Evolutionary conservation across 2,329 filamentous ascomycete species (phyloP).

Genomic region (Zymoseptoria pseudotritici): DNA sequence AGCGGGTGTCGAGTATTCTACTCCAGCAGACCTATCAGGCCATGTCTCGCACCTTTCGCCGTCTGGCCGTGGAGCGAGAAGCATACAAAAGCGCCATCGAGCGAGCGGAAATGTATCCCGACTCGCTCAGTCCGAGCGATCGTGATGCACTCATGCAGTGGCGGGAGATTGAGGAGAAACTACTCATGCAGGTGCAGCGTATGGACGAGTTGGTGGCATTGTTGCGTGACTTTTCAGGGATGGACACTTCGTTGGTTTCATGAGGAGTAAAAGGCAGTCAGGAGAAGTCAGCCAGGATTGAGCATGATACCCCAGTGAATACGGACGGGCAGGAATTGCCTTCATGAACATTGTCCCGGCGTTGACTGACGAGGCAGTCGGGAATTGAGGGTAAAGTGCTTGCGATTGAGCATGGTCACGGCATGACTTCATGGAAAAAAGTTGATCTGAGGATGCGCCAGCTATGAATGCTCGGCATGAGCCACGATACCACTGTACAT

Average conservation of each 20-base stretch:
- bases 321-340: not conserved
- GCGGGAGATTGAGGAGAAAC: conserved; percentile 56
- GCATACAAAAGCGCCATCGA: conserved; percentile 65
- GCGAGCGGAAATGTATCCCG: conserved; percentile 73
- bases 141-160: conserved; percentile 60
- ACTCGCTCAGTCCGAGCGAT: conserved; percentile 68
- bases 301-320: not conserved
- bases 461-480: not conserved
- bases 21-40: conserved; percentile 80
- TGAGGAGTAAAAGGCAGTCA: not conserved
- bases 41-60: conserved; percentile 78
- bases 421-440: not conserved
- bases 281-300: not conserved
- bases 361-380: not conserved
- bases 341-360: not conserved
- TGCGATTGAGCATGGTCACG: not conserved
- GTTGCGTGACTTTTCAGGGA: conserved; percentile 56
- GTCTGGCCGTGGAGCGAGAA: conserved; percentile 66
- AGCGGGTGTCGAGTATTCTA: conserved; percentile 61
- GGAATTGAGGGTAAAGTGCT: not conserved
- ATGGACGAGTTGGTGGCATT: conserved; percentile 68
- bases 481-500: not conserved
- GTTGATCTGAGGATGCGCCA: not conserved
- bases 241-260: conserved; percentile 19
- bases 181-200: conserved; percentile 70